Base-by-base conservation (phyloP, 1,284 basidiomycete species). In the Cryptococcus sp. region DNA sequence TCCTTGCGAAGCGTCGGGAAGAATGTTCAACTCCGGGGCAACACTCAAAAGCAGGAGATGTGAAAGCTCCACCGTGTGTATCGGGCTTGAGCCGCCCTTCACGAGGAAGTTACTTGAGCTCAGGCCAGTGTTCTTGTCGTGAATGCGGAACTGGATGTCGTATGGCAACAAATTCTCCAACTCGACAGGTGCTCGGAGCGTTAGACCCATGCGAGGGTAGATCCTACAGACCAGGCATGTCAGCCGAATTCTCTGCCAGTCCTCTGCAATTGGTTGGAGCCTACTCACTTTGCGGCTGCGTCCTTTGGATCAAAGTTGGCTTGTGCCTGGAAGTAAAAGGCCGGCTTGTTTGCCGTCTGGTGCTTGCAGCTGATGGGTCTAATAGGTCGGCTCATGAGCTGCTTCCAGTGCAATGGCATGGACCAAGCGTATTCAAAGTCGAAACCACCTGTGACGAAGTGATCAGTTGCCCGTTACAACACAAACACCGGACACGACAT, bases 91-190 rank as follows among this genome's bases (percentile, higher is more conserved):
- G 3, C 95, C 96, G 35, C 96, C 96, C 71, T 91, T 88, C 58
- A 95, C 86, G 31, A 99, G 82, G 80, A 93, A 99, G 73, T 91
- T 95, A 68, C 87, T 87, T 69, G 81, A 84, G 65, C 83, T 84
- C 72, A 95, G 90, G 68, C 93, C 88, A 1, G 89, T 89, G 63
- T 97, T 87, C 81, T 95, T 97, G 82, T 99, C 94, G 69, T 94
- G 98, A 54, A 99, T 89, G 22, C 93, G 86, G 80, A 97, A 99
- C 72, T 94, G 90, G 56, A 99, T 81, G 73, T 99, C 93, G 80
- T 90, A 97, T 1, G 97, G 97, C 47, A 99, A 81, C 23, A 99
- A 80, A 72, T 99, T 99, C 80, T 99, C 96, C 11, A 99, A 81
- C 73, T 99, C 96, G 40, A 99, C 84, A 0, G 96, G 96, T 10